These are phyloP conservation scores for Diplodia scrobiculata DNA, from an alignment of 2,329 filamentous ascomycete species.

Conservation along the genomic window DNA sequence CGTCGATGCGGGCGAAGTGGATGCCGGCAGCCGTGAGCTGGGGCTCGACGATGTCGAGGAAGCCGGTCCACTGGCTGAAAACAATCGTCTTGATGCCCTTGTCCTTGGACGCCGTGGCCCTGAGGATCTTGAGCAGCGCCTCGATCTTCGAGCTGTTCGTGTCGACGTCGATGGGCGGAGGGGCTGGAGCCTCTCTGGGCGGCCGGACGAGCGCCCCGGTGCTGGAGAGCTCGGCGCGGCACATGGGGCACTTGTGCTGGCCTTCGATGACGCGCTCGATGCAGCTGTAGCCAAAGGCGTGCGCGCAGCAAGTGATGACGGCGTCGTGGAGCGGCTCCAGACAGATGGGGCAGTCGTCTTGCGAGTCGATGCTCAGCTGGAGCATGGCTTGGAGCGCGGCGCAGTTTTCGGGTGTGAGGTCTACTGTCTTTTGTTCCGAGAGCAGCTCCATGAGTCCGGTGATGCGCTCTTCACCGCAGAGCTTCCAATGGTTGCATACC, in stretches of 20 bases:
- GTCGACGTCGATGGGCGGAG: constrained; percentile 57
- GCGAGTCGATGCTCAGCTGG: constrained; percentile 73
- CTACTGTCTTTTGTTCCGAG: constrained; percentile 67
- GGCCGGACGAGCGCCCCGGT: constrained; percentile 67
- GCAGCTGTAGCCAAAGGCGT: constrained; percentile 74
- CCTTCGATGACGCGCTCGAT: constrained; percentile 72
- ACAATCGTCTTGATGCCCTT: constrained; percentile 68
- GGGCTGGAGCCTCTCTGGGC: constrained; percentile 50
- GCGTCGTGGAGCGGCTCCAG: constrained; percentile 71
- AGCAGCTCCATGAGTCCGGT: constrained; percentile 70
- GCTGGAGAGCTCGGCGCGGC: constrained; percentile 64
- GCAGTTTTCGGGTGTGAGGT: constrained; percentile 71
- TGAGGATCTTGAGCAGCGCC: constrained; percentile 72
- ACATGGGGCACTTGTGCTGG: constrained; percentile 83
- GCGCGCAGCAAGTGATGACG: constrained; percentile 82
- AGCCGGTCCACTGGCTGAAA: constrained; percentile 77
- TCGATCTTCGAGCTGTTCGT: constrained; percentile 81
- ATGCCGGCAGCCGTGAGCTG: constrained; percentile 65
- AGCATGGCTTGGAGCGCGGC: constrained; percentile 73
- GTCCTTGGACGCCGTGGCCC: constrained; percentile 64
- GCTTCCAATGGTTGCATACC: constrained; percentile 81
- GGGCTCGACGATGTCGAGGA: constrained; percentile 70
- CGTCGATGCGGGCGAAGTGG: constrained; percentile 73
- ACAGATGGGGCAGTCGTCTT: constrained; percentile 83
- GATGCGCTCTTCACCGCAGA: constrained; percentile 72